Evolutionary conservation across 2,329 filamentous ascomycete species (phyloP).

Genomic region (Alternaria burnsii): DNA sequence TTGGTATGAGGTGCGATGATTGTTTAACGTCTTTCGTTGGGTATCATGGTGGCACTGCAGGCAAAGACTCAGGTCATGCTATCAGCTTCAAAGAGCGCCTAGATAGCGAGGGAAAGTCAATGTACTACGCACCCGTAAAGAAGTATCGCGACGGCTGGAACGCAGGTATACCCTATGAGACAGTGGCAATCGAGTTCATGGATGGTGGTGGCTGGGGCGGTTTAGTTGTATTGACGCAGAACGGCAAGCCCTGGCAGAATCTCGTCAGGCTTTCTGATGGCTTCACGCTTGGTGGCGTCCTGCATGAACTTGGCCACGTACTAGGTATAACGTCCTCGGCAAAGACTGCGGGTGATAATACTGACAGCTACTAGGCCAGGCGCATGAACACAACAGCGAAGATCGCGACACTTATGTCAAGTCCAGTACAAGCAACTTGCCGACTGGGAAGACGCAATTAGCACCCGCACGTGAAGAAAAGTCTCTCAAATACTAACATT

Average conservation of each 20-base stretch:
- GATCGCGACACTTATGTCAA: constrained; percentile 12
- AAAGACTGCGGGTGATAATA: neutral
- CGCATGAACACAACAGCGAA: constrained; percentile 11
- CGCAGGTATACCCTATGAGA: constrained; percentile 1
- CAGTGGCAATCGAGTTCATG: constrained; percentile 4
- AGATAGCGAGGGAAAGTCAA: neutral
- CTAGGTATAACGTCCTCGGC: neutral
- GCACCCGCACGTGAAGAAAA: neutral
- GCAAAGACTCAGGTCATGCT: neutral
- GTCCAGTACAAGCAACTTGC: constrained; percentile 2
- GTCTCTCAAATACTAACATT: neutral
- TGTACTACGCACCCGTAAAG: neutral
- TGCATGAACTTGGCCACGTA: constrained; percentile 4
- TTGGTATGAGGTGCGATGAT: neutral
- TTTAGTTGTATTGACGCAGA: constrained; percentile 4
- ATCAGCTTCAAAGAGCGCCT: constrained; percentile 4
- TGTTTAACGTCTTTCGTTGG: neutral
- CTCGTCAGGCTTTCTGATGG: neutral
- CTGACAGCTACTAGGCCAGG: neutral
- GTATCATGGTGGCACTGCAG: neutral
- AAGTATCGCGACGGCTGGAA: constrained; percentile 11
- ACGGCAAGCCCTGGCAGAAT: constrained; percentile 7
- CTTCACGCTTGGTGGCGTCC: neutral
- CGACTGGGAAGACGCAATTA: constrained; percentile 4
- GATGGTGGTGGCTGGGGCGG: constrained; percentile 2